Evolutionary conservation across 1,284 basidiomycete genomes (phyloP).

Genomic region (Caloboletus inedulis): DNA sequence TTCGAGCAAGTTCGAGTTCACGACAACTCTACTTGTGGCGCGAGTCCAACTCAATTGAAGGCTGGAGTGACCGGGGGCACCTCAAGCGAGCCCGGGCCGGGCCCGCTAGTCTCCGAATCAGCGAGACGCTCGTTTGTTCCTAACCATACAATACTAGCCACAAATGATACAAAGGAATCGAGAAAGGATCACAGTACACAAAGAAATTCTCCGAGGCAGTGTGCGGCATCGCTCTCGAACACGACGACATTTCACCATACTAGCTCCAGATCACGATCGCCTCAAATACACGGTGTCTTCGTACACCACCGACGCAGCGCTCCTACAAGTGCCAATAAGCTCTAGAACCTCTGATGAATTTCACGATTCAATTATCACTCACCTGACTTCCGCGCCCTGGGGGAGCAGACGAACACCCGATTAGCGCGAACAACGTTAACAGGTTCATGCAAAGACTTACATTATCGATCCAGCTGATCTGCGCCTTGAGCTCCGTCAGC

Average conservation of each 20-base stretch:
- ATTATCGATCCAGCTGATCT: constrained; percentile 42
- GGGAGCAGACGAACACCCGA: neutral
- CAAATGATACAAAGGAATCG: neutral
- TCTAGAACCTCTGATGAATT: neutral
- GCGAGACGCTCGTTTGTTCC: neutral
- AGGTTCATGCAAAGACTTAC: constrained; percentile 20
- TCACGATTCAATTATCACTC: constrained; percentile 8
- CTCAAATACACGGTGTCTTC: constrained; percentile 22
- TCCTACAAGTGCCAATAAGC: constrained; percentile 23
- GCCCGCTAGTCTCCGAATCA: neutral
- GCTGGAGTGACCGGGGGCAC: no score
- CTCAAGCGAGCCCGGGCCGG: neutral
- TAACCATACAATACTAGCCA: no score
- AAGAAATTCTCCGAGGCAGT: neutral
- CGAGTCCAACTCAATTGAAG: no score
- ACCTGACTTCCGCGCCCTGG: constrained; percentile 30
- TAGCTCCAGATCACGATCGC: constrained; percentile 1
- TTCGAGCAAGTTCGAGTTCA: no score
- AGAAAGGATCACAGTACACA: neutral
- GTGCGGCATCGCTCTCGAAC: neutral
- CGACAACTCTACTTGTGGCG: no score
- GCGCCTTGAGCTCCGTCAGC: constrained; percentile 43
- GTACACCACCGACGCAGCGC: constrained; percentile 39
- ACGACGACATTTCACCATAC: neutral
- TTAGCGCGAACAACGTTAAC: neutral